These are phyloP conservation scores for Geotrichum cucujoidarum DNA, from an alignment of 1,139 yeast genomes.

Conservation along the genomic window DNA sequence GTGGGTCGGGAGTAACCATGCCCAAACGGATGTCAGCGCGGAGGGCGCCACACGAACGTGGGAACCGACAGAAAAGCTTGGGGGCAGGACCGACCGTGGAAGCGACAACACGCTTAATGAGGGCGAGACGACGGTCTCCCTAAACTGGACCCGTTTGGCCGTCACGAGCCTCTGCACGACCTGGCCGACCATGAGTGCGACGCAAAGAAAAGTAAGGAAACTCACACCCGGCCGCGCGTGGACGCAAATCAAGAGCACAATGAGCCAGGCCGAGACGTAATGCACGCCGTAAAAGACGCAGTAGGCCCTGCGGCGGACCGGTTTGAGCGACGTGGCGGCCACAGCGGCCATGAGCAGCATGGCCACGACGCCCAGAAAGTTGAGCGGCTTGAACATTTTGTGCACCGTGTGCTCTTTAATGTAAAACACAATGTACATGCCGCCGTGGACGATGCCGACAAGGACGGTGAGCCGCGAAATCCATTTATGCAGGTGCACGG, in stretches of 20 bases:
- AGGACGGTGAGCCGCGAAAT: slow-evolving; percentile 58
- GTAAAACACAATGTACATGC: slow-evolving; percentile 53
- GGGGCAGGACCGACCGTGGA: slow-evolving; percentile 34
- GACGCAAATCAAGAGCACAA: slow-evolving; percentile 52
- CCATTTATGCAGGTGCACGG: slow-evolving; percentile 73
- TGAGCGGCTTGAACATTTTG: slow-evolving; percentile 45
- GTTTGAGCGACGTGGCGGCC: slow-evolving; percentile 51
- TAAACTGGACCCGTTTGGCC: slow-evolving; percentile 31
- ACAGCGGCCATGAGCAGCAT: slow-evolving; percentile 44
- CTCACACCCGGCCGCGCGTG: slow-evolving; percentile 78
- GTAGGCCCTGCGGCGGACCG: slow-evolving; percentile 53
- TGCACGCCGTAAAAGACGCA: slow-evolving; percentile 61
- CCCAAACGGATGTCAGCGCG: slow-evolving; percentile 24
- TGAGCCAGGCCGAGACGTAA: slow-evolving; percentile 60
- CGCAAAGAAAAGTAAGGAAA: slow-evolving; percentile 46
- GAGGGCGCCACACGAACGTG: slow-evolving; percentile 44
- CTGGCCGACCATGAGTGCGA: slow-evolving; percentile 46
- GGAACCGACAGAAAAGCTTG: slow-evolving; percentile 41
- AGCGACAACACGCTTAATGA: slow-evolving; percentile 35
- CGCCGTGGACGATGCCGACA: slow-evolving; percentile 51
- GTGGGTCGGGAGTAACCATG: slow-evolving; percentile 56
- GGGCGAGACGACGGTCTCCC: slow-evolving; percentile 32
- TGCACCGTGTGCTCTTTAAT: slow-evolving; percentile 34
- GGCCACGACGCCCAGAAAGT: slow-evolving; percentile 60
- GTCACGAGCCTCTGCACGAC: slow-evolving; percentile 32